phyloP scores from a whole-genome alignment of 1,139 yeast genomes.

The Suhomyces ambrosiae region DNA sequence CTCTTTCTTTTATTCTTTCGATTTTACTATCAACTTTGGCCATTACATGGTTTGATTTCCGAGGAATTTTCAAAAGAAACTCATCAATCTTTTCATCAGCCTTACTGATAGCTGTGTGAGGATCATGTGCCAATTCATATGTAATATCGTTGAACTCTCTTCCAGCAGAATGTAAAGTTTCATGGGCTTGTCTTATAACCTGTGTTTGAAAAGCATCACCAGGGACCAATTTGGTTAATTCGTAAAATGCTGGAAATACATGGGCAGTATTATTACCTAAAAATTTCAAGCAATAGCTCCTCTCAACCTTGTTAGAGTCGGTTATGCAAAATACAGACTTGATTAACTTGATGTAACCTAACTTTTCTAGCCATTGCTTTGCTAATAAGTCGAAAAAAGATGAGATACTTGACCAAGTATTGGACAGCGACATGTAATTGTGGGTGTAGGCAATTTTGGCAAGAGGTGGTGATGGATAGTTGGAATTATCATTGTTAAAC shows the following conservation, averaged over 20 bases:
- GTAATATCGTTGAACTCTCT: slow-evolving; percentile 23
- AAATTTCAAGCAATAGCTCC: slow-evolving; percentile 44
- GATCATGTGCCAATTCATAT: slow-evolving; percentile 25
- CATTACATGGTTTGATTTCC: background rate
- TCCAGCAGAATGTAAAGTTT: slow-evolving; percentile 18
- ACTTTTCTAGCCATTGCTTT: slow-evolving; percentile 36
- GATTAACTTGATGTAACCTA: slow-evolving; percentile 35
- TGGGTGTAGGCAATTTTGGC: slow-evolving; percentile 24
- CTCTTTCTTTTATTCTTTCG: background rate
- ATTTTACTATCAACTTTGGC: slow-evolving; percentile 17
- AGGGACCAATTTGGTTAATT: background rate
- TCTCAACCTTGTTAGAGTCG: slow-evolving; percentile 18
- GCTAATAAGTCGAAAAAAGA: slow-evolving; percentile 47
- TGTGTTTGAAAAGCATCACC: slow-evolving; percentile 16
- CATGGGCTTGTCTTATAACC: slow-evolving; percentile 28
- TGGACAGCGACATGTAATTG: slow-evolving; percentile 22
- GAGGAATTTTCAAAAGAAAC: slow-evolving; percentile 14
- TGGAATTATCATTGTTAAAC: slow-evolving; percentile 20
- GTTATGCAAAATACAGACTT: slow-evolving; percentile 47
- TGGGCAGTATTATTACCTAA: slow-evolving; percentile 25
- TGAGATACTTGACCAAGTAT: slow-evolving; percentile 13
- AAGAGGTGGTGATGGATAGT: background rate
- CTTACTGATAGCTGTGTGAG: slow-evolving; percentile 22
- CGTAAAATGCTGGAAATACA: slow-evolving; percentile 34
- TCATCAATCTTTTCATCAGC: slow-evolving; percentile 25